Evolutionary conservation across 2,329 filamentous ascomycete species (phyloP).

Genomic region (Nemania diffusa): DNA sequence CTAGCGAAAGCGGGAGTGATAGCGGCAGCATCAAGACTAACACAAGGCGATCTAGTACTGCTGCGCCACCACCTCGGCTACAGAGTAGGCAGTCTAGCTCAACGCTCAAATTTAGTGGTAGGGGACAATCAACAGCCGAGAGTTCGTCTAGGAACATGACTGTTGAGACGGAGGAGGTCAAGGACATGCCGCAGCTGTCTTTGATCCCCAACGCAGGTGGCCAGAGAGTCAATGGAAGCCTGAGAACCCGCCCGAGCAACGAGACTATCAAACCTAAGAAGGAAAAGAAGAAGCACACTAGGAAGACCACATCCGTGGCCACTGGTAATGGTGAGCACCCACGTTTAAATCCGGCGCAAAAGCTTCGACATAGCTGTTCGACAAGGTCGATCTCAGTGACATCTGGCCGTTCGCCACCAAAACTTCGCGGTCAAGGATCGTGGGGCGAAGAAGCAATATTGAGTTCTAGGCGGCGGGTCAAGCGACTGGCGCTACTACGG

Average conservation of each 20-base stretch:
- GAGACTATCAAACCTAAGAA: constrained; percentile 96
- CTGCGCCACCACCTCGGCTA: constrained; percentile 60
- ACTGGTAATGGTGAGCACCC: constrained; percentile 76
- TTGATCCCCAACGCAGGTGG: constrained; percentile 73
- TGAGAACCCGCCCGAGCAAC: constrained; percentile 88
- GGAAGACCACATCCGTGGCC: constrained; percentile 78
- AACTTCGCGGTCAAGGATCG: constrained; percentile 50
- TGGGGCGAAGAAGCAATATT: constrained; percentile 45
- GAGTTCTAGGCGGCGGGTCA: constrained; percentile 40
- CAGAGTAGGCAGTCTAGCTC: constrained; percentile 74
- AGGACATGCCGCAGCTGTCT: constrained; percentile 85
- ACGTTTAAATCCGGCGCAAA: constrained; percentile 46
- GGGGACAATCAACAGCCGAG: constrained; percentile 74
- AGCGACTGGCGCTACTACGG: constrained; percentile 41
- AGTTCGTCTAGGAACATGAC: constrained; percentile 91
- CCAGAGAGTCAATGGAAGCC: constrained; percentile 73
- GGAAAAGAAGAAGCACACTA: constrained; percentile 82
- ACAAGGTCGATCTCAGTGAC: constrained; percentile 51
- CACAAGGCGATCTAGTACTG: constrained; percentile 55
- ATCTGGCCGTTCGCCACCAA: constrained; percentile 51
- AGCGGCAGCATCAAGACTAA: constrained; percentile 63
- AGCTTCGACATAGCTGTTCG: constrained; percentile 56
- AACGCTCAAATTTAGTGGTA: constrained; percentile 72
- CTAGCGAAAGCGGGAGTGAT: constrained; percentile 73
- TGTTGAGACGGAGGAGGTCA: constrained; percentile 96